Evolutionary conservation across 1,284 basidiomycete species (phyloP).

Genomic region (Sporisorium exsertum): DNA sequence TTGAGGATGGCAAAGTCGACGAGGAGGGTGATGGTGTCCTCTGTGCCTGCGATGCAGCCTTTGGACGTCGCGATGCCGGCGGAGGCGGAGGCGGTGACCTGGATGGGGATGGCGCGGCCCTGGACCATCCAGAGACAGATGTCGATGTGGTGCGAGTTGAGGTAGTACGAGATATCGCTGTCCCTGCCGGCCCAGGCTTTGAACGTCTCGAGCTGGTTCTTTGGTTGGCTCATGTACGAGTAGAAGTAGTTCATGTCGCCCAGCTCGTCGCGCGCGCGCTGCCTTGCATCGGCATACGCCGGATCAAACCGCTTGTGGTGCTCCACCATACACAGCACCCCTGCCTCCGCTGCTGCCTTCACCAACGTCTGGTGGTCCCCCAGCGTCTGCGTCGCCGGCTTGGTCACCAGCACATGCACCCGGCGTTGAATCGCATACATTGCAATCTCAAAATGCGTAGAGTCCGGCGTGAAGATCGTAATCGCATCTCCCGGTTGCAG

Average conservation of each 20-base stretch:
- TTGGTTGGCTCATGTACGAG: constrained; percentile 87
- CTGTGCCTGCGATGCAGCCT: constrained; percentile 84
- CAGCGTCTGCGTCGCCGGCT: constrained; percentile 88
- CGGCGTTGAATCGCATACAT: constrained; percentile 84
- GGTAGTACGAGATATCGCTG: constrained; percentile 79
- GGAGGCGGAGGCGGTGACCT: constrained; percentile 87
- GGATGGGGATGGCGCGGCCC: constrained; percentile 77
- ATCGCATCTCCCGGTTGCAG: constrained; percentile 85
- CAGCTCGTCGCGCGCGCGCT: constrained; percentile 78
- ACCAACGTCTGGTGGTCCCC: constrained; percentile 84
- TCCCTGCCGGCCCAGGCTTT: constrained; percentile 93
- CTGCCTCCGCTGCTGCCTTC: constrained; percentile 79
- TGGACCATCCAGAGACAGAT: constrained; percentile 79
- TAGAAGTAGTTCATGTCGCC: constrained; percentile 88
- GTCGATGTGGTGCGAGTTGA: constrained; percentile 88
- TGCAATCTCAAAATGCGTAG: constrained; percentile 85
- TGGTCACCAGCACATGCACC: constrained; percentile 89
- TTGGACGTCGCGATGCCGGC: constrained; percentile 90
- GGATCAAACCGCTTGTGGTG: constrained; percentile 84
- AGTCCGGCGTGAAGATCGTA: constrained; percentile 82
- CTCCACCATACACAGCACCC: constrained; percentile 89
- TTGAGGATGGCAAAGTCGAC: constrained; percentile 86
- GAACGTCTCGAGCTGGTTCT: constrained; percentile 92
- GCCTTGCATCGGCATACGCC: constrained; percentile 87
- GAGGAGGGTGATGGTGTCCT: constrained; percentile 92